phyloP scores from a whole-genome alignment of 1,139 yeast genomes.

The Blastobotrys illinoisensis region DNA sequence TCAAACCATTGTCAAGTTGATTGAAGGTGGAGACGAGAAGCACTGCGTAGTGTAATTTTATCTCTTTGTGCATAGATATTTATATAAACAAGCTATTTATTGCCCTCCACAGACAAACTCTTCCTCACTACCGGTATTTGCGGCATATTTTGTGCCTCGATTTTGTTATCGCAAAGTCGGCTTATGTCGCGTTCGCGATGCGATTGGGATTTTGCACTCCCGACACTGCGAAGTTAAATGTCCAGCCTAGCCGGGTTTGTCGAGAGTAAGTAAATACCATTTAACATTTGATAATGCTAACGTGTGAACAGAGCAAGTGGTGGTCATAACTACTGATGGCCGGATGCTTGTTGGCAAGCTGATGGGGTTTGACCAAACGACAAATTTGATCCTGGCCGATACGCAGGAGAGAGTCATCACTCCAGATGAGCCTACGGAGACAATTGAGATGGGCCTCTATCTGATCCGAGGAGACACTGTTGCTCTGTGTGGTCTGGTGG shows the following conservation, averaged over 20 bases:
- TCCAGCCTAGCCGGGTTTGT: conserved; percentile 31
- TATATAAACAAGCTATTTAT: neutral
- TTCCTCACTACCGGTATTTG: no score
- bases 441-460: conserved; percentile 57
- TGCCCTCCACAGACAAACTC: neutral
- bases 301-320: conserved; percentile 42
- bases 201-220: neutral
- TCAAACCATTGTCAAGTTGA: conserved; percentile 59
- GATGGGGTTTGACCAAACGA: conserved; percentile 76
- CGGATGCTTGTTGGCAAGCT: conserved; percentile 54
- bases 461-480: conserved; percentile 79
- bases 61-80: neutral
- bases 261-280: conserved; percentile 28
- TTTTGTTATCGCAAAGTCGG: no score
- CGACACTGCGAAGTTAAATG: conserved; percentile 17
- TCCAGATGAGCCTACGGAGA: conserved; percentile 45
- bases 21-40: conserved; percentile 38
- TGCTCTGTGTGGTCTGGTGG: conserved; percentile 70
- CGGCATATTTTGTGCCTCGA: no score
- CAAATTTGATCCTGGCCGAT: conserved; percentile 61
- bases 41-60: conserved; percentile 38
- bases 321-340: conserved; percentile 82
- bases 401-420: conserved; percentile 50
- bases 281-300: neutral
- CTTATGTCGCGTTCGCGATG: neutral